These are phyloP conservation scores for Plasmodium gaboni DNA, from an alignment of 169 alveolate genomes.

Conservation along the genomic window DNA sequence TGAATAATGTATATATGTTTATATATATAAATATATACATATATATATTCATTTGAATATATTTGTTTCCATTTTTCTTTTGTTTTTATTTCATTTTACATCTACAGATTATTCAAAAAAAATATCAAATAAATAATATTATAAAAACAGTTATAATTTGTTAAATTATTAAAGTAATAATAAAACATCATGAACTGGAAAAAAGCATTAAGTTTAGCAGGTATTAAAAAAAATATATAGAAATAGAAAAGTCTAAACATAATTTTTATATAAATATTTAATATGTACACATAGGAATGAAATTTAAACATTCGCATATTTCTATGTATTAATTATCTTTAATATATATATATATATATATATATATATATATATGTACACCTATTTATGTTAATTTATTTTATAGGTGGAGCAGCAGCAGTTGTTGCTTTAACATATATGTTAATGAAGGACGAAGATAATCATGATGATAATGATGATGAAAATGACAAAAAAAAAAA, in stretches of 20 bases:
- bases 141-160: slow-evolving; percentile 2
- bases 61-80: not conserved
- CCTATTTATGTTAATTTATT: too few relatives aligned
- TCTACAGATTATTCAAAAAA: slow-evolving; percentile 1
- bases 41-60: slow-evolving; percentile 1
- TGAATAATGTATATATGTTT: too few relatives aligned
- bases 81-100: not conserved
- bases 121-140: not conserved
- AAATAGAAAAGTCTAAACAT: slow-evolving; percentile 14
- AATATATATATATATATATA: slow-evolving; percentile 6
- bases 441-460: slow-evolving; percentile 78
- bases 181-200: slow-evolving; percentile 66
- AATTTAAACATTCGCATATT: too few relatives aligned
- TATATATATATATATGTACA: slow-evolving; percentile 2
- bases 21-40: not conserved
- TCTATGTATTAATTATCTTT: not conserved
- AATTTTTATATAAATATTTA: not conserved
- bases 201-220: slow-evolving; percentile 74
- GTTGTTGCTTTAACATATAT: slow-evolving; percentile 81
- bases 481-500: slow-evolving; percentile 42
- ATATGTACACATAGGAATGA: too few relatives aligned
- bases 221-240: slow-evolving; percentile 6
- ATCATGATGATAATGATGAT: slow-evolving; percentile 66
- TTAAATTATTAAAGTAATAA: slow-evolving; percentile 12
- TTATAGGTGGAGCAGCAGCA: slow-evolving; percentile 81